Conservation (phyloP, 2,329 filamentous ascomycete genomes). For the Aspergillus sp. region DNA sequence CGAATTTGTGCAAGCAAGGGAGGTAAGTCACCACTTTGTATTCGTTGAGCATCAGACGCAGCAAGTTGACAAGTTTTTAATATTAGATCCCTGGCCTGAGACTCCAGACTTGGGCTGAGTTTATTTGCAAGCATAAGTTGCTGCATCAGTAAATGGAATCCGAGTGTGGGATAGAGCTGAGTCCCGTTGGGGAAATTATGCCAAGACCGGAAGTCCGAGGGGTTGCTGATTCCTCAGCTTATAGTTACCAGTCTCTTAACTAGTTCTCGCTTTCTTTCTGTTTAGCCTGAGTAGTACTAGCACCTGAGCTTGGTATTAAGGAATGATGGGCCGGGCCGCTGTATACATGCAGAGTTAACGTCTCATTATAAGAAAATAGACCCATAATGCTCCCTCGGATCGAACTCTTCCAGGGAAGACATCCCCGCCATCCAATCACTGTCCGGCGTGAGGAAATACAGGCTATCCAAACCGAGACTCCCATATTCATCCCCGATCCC, state of each 20-base stretch:
- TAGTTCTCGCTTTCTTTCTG: no score
- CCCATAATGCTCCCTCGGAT: not conserved
- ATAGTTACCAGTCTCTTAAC: no score
- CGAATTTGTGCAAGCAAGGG: conserved; percentile 5
- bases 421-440: not conserved
- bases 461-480: not conserved
- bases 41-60: not conserved
- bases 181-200: no score
- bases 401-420: not conserved
- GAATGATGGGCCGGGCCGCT: no score
- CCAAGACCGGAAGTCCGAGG: not conserved
- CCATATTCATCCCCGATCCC: not conserved
- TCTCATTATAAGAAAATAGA: not conserved
- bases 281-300: no score
- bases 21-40: not conserved
- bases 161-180: no score
- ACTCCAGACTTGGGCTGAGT: not conserved
- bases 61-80: not conserved
- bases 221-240: not conserved
- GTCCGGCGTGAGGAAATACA: not conserved
- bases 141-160: not conserved
- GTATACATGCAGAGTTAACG: no score
- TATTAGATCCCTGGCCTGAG: not conserved
- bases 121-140: not conserved
- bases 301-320: no score